Percentiles rank a stretch among this genome's conserved stretches.
phyloP scores from a whole-genome alignment of 1,284 basidiomycete genomes.

The Ustilago bromivora region DNA sequence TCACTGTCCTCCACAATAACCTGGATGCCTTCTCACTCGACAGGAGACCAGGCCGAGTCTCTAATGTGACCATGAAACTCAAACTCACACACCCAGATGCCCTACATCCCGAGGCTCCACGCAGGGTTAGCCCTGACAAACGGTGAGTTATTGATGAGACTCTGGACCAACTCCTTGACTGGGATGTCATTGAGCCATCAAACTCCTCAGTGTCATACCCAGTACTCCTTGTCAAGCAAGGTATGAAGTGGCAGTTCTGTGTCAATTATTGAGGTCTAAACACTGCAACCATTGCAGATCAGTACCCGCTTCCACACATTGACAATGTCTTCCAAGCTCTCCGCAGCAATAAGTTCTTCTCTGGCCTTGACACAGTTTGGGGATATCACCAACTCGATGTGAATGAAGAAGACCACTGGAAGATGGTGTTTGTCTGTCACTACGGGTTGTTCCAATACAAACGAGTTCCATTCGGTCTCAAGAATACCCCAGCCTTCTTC shows the following conservation, averaged over 20 bases:
- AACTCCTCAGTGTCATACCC: background rate
- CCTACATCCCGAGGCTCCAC: background rate
- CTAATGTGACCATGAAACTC: background rate
- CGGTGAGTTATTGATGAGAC: background rate
- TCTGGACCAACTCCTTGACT: slow-evolving; percentile 5
- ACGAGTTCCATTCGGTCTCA: background rate
- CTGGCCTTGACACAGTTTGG: background rate
- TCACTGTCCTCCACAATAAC: background rate
- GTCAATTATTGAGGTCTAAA: background rate
- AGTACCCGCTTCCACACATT: too few species aligned
- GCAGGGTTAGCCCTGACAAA: slow-evolving; percentile 1
- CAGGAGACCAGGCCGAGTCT: background rate
- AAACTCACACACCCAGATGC: background rate
- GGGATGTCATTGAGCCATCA: background rate
- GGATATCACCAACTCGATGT: slow-evolving; percentile 7
- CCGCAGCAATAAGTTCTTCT: background rate
- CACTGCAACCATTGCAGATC: too few species aligned
- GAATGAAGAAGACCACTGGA: background rate
- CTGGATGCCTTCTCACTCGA: background rate
- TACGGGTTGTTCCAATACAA: background rate
- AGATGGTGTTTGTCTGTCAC: slow-evolving; percentile 4
- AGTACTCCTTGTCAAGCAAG: background rate
- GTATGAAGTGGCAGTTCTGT: background rate
- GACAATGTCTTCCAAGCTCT: too few species aligned
- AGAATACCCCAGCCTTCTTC: background rate